These are phyloP conservation scores for Sapria himalayana DNA, from an alignment of 345 rosid species.

Conservation along the genomic window DNA sequence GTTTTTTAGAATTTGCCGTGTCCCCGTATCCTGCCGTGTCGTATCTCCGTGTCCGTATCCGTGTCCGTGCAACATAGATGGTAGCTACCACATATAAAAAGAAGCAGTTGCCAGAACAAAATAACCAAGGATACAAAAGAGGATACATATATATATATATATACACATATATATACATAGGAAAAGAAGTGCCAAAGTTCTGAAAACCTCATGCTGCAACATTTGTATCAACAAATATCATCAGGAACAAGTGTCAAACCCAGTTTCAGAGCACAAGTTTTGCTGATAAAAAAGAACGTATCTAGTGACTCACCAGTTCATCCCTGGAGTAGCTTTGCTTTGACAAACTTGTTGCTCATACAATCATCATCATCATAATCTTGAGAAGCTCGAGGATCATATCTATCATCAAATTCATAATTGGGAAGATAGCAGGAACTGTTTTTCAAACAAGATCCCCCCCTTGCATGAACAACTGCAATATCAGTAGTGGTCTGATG, in stretches of 20 bases:
- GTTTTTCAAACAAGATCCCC: conserved; percentile 9
- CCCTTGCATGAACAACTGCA: conserved; percentile 2
- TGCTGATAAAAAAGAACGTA: conserved; percentile 4
- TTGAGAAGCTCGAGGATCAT: conserved; percentile 38
- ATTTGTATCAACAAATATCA: conserved; percentile 14
- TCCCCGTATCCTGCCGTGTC: too few species aligned
- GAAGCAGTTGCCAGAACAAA: too few species aligned
- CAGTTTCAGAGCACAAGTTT: conserved; percentile 6
- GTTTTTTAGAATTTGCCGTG: too few species aligned
- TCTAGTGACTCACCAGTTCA: conserved; percentile 12
- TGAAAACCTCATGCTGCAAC: conserved; percentile 50
- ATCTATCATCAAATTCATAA: conserved; percentile 52
- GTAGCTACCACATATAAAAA: too few species aligned
- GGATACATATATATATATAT: conserved; percentile 68
- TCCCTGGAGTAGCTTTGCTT: conserved; percentile 7
- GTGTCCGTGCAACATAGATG: too few species aligned
- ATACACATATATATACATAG: too few species aligned
- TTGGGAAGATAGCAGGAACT: conserved; percentile 10
- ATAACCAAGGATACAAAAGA: conserved; percentile 58
- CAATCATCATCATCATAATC: conserved; percentile 16
- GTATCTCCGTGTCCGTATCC: too few species aligned
- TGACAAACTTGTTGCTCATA: conserved; percentile 2
- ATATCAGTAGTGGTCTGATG: too few species aligned
- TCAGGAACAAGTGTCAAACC: conserved; percentile 10
- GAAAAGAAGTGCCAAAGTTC: conserved; percentile 45